A percentile compares a stretch with the other conserved stretches of the same genome.
These are phyloP conservation scores for Groenewaldozyma salmanticensis DNA, from an alignment of 805 yeast genomes.

Conservation along the genomic window DNA sequence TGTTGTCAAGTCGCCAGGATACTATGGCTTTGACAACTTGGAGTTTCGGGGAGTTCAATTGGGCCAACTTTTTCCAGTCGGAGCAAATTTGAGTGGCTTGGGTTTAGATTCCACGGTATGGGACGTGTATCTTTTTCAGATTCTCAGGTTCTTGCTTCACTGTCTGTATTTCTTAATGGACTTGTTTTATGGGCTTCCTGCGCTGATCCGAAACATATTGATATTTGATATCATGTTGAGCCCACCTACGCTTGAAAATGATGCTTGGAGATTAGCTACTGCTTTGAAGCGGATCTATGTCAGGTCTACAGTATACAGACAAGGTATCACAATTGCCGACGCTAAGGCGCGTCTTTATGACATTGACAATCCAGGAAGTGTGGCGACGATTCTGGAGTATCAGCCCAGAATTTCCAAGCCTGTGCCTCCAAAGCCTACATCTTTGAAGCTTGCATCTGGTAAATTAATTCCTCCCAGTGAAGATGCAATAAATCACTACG, in stretches of 20 bases:
- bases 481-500: slow-evolving; percentile 4
- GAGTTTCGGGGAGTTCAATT: too few species aligned
- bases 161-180: not conserved
- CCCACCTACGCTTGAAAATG: not conserved
- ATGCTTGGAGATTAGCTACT: too few species aligned
- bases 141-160: not conserved
- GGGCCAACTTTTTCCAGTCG: too few species aligned
- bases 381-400: slow-evolving; percentile 5
- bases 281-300: not conserved
- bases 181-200: not conserved
- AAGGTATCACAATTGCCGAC: slow-evolving; percentile 1
- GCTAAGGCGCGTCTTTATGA: not conserved
- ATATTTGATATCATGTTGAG: not conserved
- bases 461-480: slow-evolving; percentile 5
- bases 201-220: not conserved
- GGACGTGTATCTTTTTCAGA: not conserved
- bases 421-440: slow-evolving; percentile 1
- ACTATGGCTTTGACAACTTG: too few species aligned
- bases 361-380: slow-evolving; percentile 1
- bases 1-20: too few species aligned
- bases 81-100: not conserved
- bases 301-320: not conserved
- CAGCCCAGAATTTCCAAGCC: slow-evolving; percentile 1
- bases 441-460: slow-evolving; percentile 5
- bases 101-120: not conserved